A percentile compares a stretch with the other conserved stretches of the same genome.
These are phyloP conservation scores for Pyrenochaeta sp. DNA, from an alignment of 2,329 filamentous ascomycete species.

Conservation along the genomic window DNA sequence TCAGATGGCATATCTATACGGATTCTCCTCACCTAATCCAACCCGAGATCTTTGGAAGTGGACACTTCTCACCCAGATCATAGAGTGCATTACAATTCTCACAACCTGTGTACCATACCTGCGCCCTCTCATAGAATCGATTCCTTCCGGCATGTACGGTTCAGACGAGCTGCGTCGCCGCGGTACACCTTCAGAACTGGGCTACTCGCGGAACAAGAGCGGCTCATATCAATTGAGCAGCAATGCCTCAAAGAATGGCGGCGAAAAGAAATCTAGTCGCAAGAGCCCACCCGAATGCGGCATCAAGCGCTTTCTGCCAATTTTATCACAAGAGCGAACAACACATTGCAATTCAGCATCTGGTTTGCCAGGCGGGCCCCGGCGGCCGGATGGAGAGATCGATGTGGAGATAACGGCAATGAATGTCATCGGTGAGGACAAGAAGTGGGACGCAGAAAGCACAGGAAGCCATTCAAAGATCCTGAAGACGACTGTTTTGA, in stretches of 20 bases:
- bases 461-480: slow-evolving; percentile 44
- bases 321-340: slow-evolving; percentile 35
- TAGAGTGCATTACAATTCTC: slow-evolving; percentile 45
- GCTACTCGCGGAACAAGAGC: slow-evolving; percentile 36
- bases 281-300: slow-evolving; percentile 28
- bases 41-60: slow-evolving; percentile 45
- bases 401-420: slow-evolving; percentile 41
- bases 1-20: slow-evolving; percentile 39
- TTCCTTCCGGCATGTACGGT: slow-evolving; percentile 43
- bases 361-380: slow-evolving; percentile 41
- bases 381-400: slow-evolving; percentile 37
- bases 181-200: slow-evolving; percentile 36
- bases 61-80: slow-evolving; percentile 43
- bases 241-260: slow-evolving; percentile 10
- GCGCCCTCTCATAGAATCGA: slow-evolving; percentile 42
- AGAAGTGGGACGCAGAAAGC: slow-evolving; percentile 43
- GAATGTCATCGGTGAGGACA: slow-evolving; percentile 20
- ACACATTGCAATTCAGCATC: slow-evolving; percentile 44
- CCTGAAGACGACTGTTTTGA: slow-evolving; percentile 46
- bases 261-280: slow-evolving; percentile 14
- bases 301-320: slow-evolving; percentile 39
- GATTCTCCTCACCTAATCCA: slow-evolving; percentile 34
- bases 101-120: slow-evolving; percentile 47
- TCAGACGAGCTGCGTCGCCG: slow-evolving; percentile 42
- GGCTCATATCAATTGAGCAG: slow-evolving; percentile 41